Percentiles rank a stretch among this genome's conserved stretches.
Conservation (phyloP, 345 rosid species). For the Eucalyptus coolabah region DNA sequence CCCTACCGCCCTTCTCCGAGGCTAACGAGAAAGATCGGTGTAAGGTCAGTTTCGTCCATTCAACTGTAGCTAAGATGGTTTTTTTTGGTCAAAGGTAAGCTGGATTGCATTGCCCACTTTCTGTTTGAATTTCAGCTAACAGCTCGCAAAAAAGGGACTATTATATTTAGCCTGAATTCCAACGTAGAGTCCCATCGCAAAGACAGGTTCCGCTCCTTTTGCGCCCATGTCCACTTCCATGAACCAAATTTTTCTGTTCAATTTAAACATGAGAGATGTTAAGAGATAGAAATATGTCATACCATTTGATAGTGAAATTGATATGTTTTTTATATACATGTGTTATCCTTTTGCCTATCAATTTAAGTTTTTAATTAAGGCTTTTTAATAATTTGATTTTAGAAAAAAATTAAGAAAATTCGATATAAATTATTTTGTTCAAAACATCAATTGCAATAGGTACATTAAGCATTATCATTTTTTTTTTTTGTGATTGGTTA, state of each 20-base stretch:
- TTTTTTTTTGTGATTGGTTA: not conserved
- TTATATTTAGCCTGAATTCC: not conserved
- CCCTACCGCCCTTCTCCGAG: not conserved
- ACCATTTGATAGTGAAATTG: not conserved
- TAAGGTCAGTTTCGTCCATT: not conserved
- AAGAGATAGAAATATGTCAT: not conserved
- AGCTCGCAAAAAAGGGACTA: not conserved
- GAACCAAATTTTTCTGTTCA: not conserved
- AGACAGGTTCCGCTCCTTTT: not conserved
- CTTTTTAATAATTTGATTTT: no score
- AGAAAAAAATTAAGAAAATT: not conserved
- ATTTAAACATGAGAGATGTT: not conserved
- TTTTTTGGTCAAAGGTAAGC: not conserved
- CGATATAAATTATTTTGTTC: not conserved
- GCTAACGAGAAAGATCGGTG: not conserved
- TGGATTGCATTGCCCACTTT: not conserved
- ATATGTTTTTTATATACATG: not conserved
- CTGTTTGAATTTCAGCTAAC: not conserved
- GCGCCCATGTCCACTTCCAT: not conserved
- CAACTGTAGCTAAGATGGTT: not conserved
- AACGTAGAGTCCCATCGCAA: not conserved
- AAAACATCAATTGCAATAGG: not conserved
- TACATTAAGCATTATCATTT: not conserved
- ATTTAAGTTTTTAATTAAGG: not conserved
- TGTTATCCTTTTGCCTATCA: not conserved